Conservation (phyloP, 164 flowering plant species). For the Cinnamomum micranthum region DNA sequence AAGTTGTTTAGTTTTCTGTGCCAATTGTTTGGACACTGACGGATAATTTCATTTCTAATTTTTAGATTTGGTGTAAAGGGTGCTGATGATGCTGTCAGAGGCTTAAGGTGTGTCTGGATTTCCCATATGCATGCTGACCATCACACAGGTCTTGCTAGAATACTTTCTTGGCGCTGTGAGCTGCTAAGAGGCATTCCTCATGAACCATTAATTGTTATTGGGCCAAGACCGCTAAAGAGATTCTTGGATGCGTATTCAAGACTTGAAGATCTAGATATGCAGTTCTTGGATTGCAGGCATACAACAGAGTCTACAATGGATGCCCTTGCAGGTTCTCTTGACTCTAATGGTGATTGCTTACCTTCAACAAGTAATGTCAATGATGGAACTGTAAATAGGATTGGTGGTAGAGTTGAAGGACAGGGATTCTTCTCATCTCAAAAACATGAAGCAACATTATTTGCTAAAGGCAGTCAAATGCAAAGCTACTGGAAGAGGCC, state of each 20-base stretch:
- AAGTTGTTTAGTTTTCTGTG: neutral
- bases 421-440: neutral
- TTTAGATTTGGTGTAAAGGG: constrained; percentile 78
- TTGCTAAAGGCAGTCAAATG: constrained; percentile 60
- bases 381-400: constrained; percentile 10
- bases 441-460: constrained; percentile 38
- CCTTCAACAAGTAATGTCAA: constrained; percentile 18
- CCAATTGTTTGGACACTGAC: neutral
- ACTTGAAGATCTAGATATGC: constrained; percentile 90
- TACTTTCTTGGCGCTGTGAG: constrained; percentile 76
- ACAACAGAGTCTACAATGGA: constrained; percentile 57
- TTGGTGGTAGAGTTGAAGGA: constrained; percentile 7
- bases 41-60: neutral
- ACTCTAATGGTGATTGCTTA: constrained; percentile 12
- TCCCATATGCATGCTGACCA: constrained; percentile 99
- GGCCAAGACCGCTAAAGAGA: constrained; percentile 74
- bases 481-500: constrained; percentile 67
- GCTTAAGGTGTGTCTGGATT: constrained; percentile 76
- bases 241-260: constrained; percentile 84
- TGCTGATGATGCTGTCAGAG: constrained; percentile 72
- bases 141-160: constrained; percentile 88
- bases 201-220: constrained; percentile 80
- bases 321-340: constrained; percentile 26
- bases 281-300: constrained; percentile 74
- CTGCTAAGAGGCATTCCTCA: constrained; percentile 58